phyloP scores from a whole-genome alignment of 306 rosid species.

The Pyrus pyrifolia region DNA sequence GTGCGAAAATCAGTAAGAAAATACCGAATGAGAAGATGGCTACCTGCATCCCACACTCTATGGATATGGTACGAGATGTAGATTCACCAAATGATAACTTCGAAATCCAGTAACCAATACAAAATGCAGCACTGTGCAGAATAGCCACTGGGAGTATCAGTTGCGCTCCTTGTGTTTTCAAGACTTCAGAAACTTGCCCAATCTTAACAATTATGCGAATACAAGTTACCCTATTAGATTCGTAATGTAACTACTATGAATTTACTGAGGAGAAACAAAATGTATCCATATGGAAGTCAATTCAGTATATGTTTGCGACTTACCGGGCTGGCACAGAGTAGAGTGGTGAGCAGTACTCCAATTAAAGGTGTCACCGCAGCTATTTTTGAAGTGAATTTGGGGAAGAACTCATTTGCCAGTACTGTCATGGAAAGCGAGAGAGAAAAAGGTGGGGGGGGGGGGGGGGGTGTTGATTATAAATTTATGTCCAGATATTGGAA shows the following conservation, averaged over 20 bases:
- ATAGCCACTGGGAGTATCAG: constrained; percentile 72
- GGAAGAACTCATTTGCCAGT: constrained; percentile 84
- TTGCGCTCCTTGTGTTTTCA: constrained; percentile 83
- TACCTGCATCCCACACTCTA: constrained; percentile 99
- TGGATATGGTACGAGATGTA: constrained; percentile 92
- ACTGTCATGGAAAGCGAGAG: constrained; percentile 46
- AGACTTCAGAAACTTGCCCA: constrained; percentile 77
- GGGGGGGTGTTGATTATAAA: constrained; percentile 2
- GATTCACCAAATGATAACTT: constrained; percentile 86
- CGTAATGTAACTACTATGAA: constrained; percentile 6
- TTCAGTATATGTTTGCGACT: constrained; percentile 19
- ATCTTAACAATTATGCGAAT: constrained; percentile 45
- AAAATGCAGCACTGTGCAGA: constrained; percentile 87
- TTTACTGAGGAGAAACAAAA: constrained; percentile 2
- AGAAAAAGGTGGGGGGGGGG: not conserved
- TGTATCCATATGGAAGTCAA: not conserved
- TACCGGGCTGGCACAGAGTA: constrained; percentile 94
- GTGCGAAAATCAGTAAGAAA: no score
- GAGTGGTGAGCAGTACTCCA: constrained; percentile 89
- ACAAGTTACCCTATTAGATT: constrained; percentile 7
- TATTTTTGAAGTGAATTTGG: constrained; percentile 87
- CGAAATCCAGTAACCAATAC: constrained; percentile 78
- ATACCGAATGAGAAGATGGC: not conserved
- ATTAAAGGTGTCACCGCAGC: constrained; percentile 61
- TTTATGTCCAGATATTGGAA: constrained; percentile 4